Base-by-base conservation (phyloP, 2,329 filamentous ascomycete genomes). In the Fusarium siculi region DNA sequence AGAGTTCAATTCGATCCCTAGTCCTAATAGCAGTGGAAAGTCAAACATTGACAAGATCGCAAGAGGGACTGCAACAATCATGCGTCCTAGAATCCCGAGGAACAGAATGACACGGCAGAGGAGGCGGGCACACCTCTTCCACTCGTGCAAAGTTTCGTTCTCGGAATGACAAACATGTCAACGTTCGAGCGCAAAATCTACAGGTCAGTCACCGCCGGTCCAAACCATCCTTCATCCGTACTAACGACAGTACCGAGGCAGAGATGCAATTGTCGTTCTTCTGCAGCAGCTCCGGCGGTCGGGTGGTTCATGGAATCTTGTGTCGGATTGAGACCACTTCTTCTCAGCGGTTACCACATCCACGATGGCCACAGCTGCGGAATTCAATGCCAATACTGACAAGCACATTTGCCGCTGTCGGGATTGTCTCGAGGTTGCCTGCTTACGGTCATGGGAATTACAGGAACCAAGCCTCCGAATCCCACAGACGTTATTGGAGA, bases 121-220 rank as follows among this genome's bases (percentile, higher is more conserved):
- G 0, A 44, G 10, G 42, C 12, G 42, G 16, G 42, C 12, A 0
- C 2, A 25, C 1, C 1, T 1, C 42, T 44, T 19, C 0, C 19
- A 12, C 16, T 0, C 18, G 10, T 25, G 10, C 7, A 0, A 1
- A 98, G 95, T 85, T 99, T 99, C 80, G 96, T 98, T 66, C 88
- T 99, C 43, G 97, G 96, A 74, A 98, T 98, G 77, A 98, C 95
- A 70, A 97, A 97, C 82, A 96, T 98, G 94, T 93, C 90, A 64
- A 97, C 94, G 95, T 98, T 73, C 93, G 95, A 81, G 95, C 96
- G 78, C 95, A 97, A 82, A 98, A 98, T 81, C 87, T 98, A 60
- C 95, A 97, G 87, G 92, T 93, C 84, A 59, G 72, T 58, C 55
- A 42, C 40, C 30, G 15, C 53, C 23, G 49, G 23, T 55, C 65